Conservation (phyloP, 805 yeast species). For the Wickerhamiella hasegawae region DNA sequence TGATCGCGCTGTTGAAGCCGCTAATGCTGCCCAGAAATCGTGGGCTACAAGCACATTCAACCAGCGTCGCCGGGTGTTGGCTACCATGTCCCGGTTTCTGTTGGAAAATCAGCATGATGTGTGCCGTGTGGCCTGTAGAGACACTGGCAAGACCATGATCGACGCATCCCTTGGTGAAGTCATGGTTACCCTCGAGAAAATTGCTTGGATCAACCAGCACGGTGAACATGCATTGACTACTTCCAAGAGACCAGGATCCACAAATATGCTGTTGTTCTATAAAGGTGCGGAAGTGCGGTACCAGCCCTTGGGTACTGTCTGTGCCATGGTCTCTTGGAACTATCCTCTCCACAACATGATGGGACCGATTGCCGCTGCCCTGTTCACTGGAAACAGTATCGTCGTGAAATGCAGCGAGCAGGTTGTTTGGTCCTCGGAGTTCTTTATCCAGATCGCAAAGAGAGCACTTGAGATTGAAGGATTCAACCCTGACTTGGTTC, state of each 20-base stretch:
- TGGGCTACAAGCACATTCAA: conserved; percentile 42
- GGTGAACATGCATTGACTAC: conserved; percentile 61
- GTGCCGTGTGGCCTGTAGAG: conserved; percentile 88
- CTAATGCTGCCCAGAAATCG: conserved; percentile 36
- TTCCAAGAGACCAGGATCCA: conserved; percentile 72
- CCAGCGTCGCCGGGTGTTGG: conserved; percentile 52
- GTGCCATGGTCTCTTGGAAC: conserved; percentile 92
- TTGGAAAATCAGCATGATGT: conserved; percentile 70
- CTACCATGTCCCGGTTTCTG: conserved; percentile 55
- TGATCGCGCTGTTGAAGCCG: conserved; percentile 40
- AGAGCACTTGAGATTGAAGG: conserved; percentile 60
- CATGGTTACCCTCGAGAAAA: conserved; percentile 83
- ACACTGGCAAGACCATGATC: conserved; percentile 87
- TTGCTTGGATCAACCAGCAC: conserved; percentile 74
- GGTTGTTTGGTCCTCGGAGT: conserved; percentile 85
- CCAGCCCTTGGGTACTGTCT: conserved; percentile 80
- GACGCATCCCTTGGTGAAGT: conserved; percentile 89
- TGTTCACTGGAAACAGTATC: conserved; percentile 83
- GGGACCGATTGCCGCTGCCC: conserved; percentile 81
- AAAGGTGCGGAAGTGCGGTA: conserved; percentile 88
- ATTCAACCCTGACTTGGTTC: conserved; percentile 68
- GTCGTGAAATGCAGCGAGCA: conserved; percentile 91
- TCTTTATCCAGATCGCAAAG: conserved; percentile 57
- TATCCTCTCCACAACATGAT: conserved; percentile 89
- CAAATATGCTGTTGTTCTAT: conserved; percentile 71